These are phyloP conservation scores for Fusarium albosuccineum DNA, from an alignment of 2,329 filamentous ascomycete species.

Conservation along the genomic window DNA sequence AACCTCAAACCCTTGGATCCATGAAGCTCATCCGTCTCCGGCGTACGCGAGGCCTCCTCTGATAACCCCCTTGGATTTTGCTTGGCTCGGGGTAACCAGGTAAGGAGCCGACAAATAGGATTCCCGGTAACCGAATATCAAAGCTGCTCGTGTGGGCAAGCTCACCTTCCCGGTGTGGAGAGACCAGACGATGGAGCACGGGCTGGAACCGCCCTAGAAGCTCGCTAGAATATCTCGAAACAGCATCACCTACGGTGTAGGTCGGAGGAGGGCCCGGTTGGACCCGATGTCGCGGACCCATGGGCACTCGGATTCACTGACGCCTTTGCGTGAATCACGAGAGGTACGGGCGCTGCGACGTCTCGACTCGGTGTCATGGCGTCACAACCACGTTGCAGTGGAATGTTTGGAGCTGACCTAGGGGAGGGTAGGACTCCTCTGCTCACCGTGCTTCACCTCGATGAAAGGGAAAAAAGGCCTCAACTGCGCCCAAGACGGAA, in stretches of 20 bases:
- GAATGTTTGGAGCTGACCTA: conserved; percentile 36
- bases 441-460: conserved; percentile 40
- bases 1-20: conserved; percentile 6
- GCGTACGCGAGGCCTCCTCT: conserved; percentile 7
- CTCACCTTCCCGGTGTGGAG: conserved; percentile 11
- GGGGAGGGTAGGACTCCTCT: conserved; percentile 1
- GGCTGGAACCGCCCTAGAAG: conserved; percentile 32
- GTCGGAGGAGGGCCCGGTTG: conserved; percentile 34
- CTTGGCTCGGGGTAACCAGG: background rate
- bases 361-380: conserved; percentile 29
- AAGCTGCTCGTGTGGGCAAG: background rate
- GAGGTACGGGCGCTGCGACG: conserved; percentile 33
- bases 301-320: conserved; percentile 19
- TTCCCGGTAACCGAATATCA: background rate
- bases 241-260: conserved; percentile 8
- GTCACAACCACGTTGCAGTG: conserved; percentile 37
- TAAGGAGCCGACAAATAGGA: background rate
- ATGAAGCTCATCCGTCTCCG: background rate
- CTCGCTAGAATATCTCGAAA: conserved; percentile 32
- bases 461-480: conserved; percentile 16
- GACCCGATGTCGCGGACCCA: conserved; percentile 38
- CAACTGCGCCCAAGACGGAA: conserved; percentile 20
- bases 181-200: conserved; percentile 22
- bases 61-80: background rate
- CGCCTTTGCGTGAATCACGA: conserved; percentile 35